Evolutionary conservation across 164 flowering plant genomes (phyloP).

Genomic region (Liriodendron chinense): DNA sequence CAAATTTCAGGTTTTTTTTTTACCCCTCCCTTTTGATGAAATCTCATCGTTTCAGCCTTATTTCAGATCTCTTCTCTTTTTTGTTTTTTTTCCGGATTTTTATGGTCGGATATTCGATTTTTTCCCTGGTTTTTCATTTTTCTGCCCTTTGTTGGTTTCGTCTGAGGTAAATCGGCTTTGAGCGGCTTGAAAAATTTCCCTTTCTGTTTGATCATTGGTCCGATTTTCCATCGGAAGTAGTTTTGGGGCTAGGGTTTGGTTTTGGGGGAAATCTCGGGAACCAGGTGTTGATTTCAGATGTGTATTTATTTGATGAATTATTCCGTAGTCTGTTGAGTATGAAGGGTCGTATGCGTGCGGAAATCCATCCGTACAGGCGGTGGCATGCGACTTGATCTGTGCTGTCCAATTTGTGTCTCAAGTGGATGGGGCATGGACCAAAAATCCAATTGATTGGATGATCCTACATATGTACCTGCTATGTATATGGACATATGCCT

Average conservation of each 20-base stretch:
- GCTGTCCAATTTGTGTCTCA: not conserved
- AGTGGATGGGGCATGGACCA: no score
- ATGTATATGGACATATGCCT: no score
- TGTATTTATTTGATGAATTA: no score
- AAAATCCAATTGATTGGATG: no score
- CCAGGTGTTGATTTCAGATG: not conserved
- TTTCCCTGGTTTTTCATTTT: not conserved
- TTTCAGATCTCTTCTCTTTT: not conserved
- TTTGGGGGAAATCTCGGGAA: not conserved
- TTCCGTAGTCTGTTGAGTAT: not conserved
- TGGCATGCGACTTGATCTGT: not conserved
- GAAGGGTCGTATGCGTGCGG: not conserved
- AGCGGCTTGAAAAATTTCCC: not conserved
- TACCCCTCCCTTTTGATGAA: not conserved
- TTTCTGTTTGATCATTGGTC: not conserved
- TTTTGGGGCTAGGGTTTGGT: not conserved
- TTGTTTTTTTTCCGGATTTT: not conserved
- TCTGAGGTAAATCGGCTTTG: not conserved
- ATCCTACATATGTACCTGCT: no score
- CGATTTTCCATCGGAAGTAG: not conserved
- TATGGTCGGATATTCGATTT: not conserved
- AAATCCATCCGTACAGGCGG: not conserved
- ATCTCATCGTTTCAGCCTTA: not conserved
- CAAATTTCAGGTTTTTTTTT: slow-evolving; percentile 24
- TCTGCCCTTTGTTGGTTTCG: not conserved